These are phyloP conservation scores for Penicillium sp. DNA, from an alignment of 2,329 filamentous ascomycete species.

Conservation along the genomic window DNA sequence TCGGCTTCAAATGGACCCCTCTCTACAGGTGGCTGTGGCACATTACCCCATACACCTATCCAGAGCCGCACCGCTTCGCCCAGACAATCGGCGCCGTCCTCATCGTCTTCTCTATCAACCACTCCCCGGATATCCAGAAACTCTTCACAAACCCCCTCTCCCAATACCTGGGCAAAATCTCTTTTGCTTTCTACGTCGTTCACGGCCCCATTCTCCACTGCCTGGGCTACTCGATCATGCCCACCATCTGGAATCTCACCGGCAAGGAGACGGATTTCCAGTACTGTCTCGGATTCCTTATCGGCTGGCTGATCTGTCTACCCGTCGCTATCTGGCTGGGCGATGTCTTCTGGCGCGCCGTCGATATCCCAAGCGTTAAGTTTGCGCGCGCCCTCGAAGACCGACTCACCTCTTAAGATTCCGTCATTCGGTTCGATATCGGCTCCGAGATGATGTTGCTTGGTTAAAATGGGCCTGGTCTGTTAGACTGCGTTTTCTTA, in stretches of 20 bases:
- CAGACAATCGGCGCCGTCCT: slow-evolving; percentile 43
- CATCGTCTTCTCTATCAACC: slow-evolving; percentile 44
- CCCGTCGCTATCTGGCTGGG: slow-evolving; percentile 51
- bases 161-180: slow-evolving; percentile 48
- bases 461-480: neutral
- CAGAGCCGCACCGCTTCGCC: slow-evolving; percentile 44
- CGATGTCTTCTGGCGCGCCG: slow-evolving; percentile 57
- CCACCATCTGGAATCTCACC: slow-evolving; percentile 39
- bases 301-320: slow-evolving; percentile 41
- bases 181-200: slow-evolving; percentile 48
- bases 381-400: slow-evolving; percentile 51
- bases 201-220: slow-evolving; percentile 46
- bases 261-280: slow-evolving; percentile 40
- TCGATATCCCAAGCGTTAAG: slow-evolving; percentile 52
- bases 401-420: slow-evolving; percentile 26
- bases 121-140: slow-evolving; percentile 40
- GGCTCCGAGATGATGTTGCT: slow-evolving; percentile 2
- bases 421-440: slow-evolving; percentile 6
- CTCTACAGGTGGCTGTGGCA: slow-evolving; percentile 41
- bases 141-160: slow-evolving; percentile 42
- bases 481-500: neutral
- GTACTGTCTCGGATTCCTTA: slow-evolving; percentile 40
- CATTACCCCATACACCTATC: slow-evolving; percentile 41
- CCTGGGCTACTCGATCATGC: slow-evolving; percentile 45
- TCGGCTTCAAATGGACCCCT: slow-evolving; percentile 40